Evolutionary conservation across 495 filamentous ascomycete genomes (phyloP), one percentile per base, ranked within the genome.

Genomic region (Platismatia glauca): DNA sequence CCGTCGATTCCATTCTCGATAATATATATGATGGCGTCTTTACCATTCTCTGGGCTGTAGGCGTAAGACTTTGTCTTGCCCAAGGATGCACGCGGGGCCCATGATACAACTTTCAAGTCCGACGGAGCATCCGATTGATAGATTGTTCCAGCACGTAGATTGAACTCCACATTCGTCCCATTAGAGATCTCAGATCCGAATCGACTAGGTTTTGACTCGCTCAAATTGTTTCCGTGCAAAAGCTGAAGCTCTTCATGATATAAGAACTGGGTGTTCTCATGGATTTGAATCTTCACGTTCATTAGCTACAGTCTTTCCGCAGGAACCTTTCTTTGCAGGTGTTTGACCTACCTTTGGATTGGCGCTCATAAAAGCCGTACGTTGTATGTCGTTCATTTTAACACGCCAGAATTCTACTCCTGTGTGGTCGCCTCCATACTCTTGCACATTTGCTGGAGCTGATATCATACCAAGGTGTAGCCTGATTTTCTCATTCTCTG

Each of bases 91-190:
- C 15, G 7, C 7, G 46, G 18, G 6, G 52, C 13, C 63, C 63
- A 65, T 13, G 63, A 65, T 7, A 65, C 50, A 12, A 65, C 35
- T 50, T 58, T 61, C 13, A 65, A 27, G 27, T 65, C 63, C 12
- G 38, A 11, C 12, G 63, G 63, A 24, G 63, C 46, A 50, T 65
- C 53, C 5, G 9, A 11, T 65, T 65, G 52, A 22, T 57, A 56
- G 33, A 46, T 35, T 7, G 60, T 57, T 18, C 13, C 27, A 35
- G 24, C 13, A 13, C 37, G 33, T 27, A 34, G 12, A 20, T 9
- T 1, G 18, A 24, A 2, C 1, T 34, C 53, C 7, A 27, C 4
- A 4, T 24, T 44, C 8, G 20, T 38, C 2, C 7, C 18, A 13
- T 50, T 22, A 8, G 13, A 34, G 1, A 55, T n/a, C 1, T 61